phyloP scores from a whole-genome alignment of 1,139 yeast genomes.

The Suhomyces yuchorum region DNA sequence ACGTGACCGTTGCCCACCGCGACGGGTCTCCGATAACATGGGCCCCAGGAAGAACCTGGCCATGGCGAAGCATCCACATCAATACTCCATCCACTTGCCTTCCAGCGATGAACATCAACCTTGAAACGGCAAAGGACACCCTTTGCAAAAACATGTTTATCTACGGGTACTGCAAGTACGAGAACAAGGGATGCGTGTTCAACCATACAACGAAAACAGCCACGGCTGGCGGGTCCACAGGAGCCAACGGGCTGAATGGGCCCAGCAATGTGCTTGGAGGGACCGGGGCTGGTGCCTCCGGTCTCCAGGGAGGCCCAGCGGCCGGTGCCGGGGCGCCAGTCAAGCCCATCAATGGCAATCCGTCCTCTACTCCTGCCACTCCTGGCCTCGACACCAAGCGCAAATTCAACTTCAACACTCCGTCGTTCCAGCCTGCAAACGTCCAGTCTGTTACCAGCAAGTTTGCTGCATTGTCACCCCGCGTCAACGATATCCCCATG shows the following conservation, averaged over 20 bases:
- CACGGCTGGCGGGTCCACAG: conserved; percentile 10
- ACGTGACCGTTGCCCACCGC: not conserved
- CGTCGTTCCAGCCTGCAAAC: conserved; percentile 60
- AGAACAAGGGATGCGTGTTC: conserved; percentile 86
- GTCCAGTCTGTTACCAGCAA: conserved; percentile 36
- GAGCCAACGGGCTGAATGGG: not conserved
- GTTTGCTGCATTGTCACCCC: conserved; percentile 54
- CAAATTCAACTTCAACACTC: conserved; percentile 63
- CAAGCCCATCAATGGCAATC: not conserved
- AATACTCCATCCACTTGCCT: not conserved
- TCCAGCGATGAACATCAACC: conserved; percentile 42
- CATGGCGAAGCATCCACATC: conserved; percentile 1
- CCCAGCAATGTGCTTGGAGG: not conserved
- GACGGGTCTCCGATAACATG: not conserved
- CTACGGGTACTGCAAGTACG: conserved; percentile 88
- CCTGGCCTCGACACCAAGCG: conserved; percentile 29
- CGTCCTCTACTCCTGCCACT: not conserved
- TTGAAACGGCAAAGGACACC: conserved; percentile 67
- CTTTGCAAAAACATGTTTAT: conserved; percentile 84
- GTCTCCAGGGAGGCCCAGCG: not conserved
- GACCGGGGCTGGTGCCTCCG: not conserved
- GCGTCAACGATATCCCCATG: conserved; percentile 54
- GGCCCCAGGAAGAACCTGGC: not conserved
- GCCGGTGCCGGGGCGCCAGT: not conserved
- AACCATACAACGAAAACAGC: conserved; percentile 52